Base-by-base conservation (phyloP, 2,329 filamentous ascomycete species). In the Thielaviopsis punctulata region DNA sequence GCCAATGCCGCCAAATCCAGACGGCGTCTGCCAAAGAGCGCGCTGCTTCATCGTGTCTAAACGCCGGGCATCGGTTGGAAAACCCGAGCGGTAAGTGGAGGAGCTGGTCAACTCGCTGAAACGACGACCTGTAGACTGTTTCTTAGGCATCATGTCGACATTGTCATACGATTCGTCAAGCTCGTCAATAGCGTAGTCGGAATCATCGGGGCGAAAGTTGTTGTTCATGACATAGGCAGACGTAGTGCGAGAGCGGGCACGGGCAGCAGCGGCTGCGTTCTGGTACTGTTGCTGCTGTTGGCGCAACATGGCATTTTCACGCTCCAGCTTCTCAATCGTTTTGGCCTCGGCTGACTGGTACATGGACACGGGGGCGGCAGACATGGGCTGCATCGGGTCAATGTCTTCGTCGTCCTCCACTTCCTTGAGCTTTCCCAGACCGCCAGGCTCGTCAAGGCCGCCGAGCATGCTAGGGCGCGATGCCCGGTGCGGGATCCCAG, bases 391-490 rank as follows among this genome's bases (percentile, higher is more conserved):
- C 15, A 72, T 74, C 9, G 71, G 66, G 52, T 72, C 78, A 57
- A 74, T 73, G 52, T 79, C 77, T n/a, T 80, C 76, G 52, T 82
- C 78, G 53, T 82, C 79, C 22, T 82, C 79, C 2, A 80, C 77
- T 62, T 85, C 81, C 58, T 84, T 80, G 33, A 87, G 75, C 59
- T 84, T 85, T 33, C 76, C 76, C 13, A 82, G 70, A 33, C 75
- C 75, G 53, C 80, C 79, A 36, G 30, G 30, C 55, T 69, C 82
- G 13, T 77, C 75, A 76, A 82, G 80, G 61, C 86, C 82, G 57
- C 82, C 85, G 25, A 86, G 68, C 73, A 86, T 80, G 61, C 82
- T 86, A 36, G 82, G 82, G 49, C 82, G 79, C 13, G 88, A 93
- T 4, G 86, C 84, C 33, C 87, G 79, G 62, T 92, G 84, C 59